Evolutionary conservation across 2,329 filamentous ascomycete species (phyloP), one percentile per base, ranked within the genome.

Genomic region (Penicillium vulpinum): DNA sequence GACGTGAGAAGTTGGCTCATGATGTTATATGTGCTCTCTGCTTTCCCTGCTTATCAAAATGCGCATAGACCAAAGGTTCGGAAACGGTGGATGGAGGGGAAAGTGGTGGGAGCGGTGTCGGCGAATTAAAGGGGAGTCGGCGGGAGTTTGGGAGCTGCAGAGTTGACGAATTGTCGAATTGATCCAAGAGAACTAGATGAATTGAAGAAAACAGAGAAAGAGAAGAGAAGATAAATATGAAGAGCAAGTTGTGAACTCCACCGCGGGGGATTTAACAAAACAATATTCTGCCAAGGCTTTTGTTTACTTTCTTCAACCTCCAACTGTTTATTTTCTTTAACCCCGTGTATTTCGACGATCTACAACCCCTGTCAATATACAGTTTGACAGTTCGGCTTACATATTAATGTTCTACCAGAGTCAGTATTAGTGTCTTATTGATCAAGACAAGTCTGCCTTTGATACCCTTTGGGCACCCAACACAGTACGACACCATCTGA

Each of bases 1-100:
- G 83, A 80, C 60, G 90, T 91, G 77, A 94, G 80, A 74, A 91
- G 83, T 71, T 85, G 85, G 80, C 85, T 88, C 89, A 92, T 92
- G 62, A 53, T 62, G 62, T 44, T 60, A 54, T 65, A 57, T 66
- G 59, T 65, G 54, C 57, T 41, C 59, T 57, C 53, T 65, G 51
- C 51, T 44, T 59, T 56, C 53, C 54, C 40, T 36, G 43, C 58
- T 45, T 47, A 47, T 59, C 47, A 56, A 56, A 56, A 57, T 58
- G 62, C 64, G 64, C 62, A 61, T 63, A 40, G 51, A 61, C 56
- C 53, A 56, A 50, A 56, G 53, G 56, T 28, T 36, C 48, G 8
- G 29, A 52, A 56, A 46, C 40, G 47, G 54, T 47, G 47, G 54
- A 40, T 38, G 26, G 46, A 22, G 53, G 53, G 53, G 54, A 47